Evolutionary conservation across 257 asterid species (phyloP).

Genomic region (Coffea canephora): DNA sequence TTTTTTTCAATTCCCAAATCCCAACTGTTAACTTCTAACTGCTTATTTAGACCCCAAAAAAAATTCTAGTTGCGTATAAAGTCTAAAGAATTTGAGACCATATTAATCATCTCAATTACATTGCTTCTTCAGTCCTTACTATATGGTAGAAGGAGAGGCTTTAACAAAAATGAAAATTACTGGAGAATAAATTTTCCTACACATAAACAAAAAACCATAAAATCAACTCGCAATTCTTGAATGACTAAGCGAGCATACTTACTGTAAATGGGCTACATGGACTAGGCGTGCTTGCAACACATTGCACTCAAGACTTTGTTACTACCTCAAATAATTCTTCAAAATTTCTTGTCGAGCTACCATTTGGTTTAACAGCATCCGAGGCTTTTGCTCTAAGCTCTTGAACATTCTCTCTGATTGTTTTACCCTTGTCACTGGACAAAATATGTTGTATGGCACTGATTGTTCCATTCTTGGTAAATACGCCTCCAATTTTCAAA

Average conservation of each 20-base stretch:
- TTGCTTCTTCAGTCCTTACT: background rate
- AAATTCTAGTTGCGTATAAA: background rate
- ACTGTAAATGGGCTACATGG: too few species aligned
- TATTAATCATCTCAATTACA: background rate
- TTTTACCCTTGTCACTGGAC: conserved; percentile 5
- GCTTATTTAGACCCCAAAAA: too few species aligned
- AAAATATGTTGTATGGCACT: conserved; percentile 1
- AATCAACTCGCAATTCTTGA: background rate
- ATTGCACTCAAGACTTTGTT: background rate
- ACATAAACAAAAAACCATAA: background rate
- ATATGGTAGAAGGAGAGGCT: background rate
- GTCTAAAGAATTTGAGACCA: background rate
- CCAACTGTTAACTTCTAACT: too few species aligned
- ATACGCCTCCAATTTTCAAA: conserved; percentile 1
- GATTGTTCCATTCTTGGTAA: conserved; percentile 15
- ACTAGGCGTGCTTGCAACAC: too few species aligned
- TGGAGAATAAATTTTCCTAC: background rate
- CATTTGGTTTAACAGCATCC: conserved; percentile 9
- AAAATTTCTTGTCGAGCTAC: conserved; percentile 12
- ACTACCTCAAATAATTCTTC: background rate
- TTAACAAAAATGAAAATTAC: too few species aligned
- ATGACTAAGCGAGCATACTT: background rate
- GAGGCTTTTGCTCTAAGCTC: conserved; percentile 1
- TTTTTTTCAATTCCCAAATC: too few species aligned
- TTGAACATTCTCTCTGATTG: conserved; percentile 9